These are phyloP conservation scores for Botrytis elliptica DNA, from an alignment of 2,329 filamentous ascomycete genomes.

Conservation along the genomic window DNA sequence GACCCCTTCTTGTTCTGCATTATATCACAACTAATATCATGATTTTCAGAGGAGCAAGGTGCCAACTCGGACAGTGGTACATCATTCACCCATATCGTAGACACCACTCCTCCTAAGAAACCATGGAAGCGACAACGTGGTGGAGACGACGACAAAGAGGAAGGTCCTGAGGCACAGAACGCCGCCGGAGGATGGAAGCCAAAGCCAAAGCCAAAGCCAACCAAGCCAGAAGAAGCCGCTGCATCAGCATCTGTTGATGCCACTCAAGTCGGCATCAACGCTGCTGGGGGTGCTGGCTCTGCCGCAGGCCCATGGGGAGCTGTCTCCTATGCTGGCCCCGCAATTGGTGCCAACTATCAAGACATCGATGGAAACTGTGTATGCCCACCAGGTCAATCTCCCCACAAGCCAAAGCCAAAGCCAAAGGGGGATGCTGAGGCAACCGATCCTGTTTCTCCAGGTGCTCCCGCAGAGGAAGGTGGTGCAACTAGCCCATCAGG, in stretches of 20 bases:
- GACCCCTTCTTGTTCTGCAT: neutral
- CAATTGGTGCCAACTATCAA: neutral
- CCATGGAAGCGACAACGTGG: slow-evolving; percentile 1
- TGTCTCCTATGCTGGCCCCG: neutral
- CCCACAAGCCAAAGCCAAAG: neutral
- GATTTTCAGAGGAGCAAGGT: neutral
- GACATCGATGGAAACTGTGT: slow-evolving; percentile 5
- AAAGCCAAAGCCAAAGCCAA: slow-evolving; percentile 1
- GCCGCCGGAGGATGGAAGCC: neutral
- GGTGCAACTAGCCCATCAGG: neutral
- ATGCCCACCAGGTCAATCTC: neutral
- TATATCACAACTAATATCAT: neutral
- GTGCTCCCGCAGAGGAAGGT: neutral
- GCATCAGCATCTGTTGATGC: neutral
- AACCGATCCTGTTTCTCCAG: no score
- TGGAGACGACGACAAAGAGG: neutral
- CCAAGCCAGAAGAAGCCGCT: neutral
- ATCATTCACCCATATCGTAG: neutral
- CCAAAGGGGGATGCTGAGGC: no score
- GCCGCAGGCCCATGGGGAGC: neutral
- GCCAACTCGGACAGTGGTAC: neutral
- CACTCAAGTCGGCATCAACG: neutral
- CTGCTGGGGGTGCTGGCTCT: neutral
- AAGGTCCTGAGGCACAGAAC: neutral
- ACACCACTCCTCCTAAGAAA: neutral